Conservation (phyloP, 116 monocot genomes). For the Papilionanthe hybrid region DNA sequence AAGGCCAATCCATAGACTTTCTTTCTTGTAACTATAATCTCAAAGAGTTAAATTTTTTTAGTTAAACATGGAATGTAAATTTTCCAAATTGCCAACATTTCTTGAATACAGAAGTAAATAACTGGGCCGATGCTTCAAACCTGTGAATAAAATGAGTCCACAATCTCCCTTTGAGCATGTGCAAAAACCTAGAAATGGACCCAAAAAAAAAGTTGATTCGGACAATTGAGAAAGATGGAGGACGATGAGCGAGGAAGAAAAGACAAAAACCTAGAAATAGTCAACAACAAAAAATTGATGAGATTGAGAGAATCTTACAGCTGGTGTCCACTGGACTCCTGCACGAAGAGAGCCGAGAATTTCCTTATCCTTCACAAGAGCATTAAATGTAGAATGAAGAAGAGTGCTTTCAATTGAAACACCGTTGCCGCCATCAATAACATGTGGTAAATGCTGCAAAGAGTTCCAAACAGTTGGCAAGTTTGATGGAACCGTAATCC, state of each 20-base stretch:
- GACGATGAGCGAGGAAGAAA: background rate
- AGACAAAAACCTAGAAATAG: background rate
- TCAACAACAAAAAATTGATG: background rate
- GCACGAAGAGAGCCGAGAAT: conserved; percentile 88
- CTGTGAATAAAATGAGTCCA: conserved; percentile 97
- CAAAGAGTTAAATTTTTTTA: background rate
- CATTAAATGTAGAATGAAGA: conserved; percentile 89
- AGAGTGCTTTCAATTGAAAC: conserved; percentile 76
- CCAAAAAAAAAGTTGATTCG: background rate
- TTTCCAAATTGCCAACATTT: background rate
- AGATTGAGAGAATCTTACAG: conserved; percentile 36
- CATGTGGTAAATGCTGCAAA: conserved; percentile 75
- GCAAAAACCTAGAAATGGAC: conserved; percentile 70
- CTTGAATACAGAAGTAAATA: background rate
- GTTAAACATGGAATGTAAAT: background rate
- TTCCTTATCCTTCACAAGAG: conserved; percentile 64
- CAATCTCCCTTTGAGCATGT: conserved; percentile 91
- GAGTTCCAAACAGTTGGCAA: conserved; percentile 73
- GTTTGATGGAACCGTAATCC: conserved; percentile 86
- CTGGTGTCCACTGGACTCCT: conserved; percentile 94
- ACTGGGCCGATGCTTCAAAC: conserved; percentile 28
- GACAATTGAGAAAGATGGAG: background rate
- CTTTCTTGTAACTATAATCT: background rate
- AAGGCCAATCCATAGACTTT: background rate
- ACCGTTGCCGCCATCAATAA: conserved; percentile 64